Evolutionary conservation across 1,139 yeast species (phyloP).

Genomic region (Yamadazyma blattariae): DNA sequence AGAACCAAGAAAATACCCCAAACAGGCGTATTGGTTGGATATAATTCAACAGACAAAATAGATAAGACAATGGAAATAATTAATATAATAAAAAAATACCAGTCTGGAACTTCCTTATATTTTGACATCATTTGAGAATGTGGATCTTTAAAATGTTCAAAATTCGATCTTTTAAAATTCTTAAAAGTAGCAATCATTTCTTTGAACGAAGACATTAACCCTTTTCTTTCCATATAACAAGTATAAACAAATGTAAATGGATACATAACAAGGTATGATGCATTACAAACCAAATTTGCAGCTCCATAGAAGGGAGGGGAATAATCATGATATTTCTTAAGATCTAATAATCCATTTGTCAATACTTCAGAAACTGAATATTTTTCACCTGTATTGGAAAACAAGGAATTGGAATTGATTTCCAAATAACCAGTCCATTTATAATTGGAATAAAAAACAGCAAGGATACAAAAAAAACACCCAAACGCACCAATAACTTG

Average conservation of each 20-base stretch:
- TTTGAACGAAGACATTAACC: constrained; percentile 13
- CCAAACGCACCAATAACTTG: constrained; percentile 39
- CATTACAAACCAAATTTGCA: constrained; percentile 42
- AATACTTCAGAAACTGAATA: constrained; percentile 41
- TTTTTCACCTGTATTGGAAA: constrained; percentile 42
- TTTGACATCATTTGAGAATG: constrained; percentile 52
- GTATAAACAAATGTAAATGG: constrained; percentile 50
- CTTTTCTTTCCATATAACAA: constrained; percentile 25
- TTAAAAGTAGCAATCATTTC: constrained; percentile 18
- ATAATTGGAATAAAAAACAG: constrained; percentile 47
- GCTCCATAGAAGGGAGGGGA: constrained; percentile 42
- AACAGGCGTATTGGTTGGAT: constrained; percentile 45
- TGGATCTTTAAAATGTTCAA: constrained; percentile 36
- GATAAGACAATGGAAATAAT: constrained; percentile 44
- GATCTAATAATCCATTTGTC: constrained; percentile 28
- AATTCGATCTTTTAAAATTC: constrained; percentile 22
- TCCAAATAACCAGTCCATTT: constrained; percentile 51
- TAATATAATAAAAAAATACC: constrained; percentile 49
- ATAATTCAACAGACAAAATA: constrained; percentile 40
- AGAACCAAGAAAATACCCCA: constrained; percentile 55
- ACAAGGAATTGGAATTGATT: constrained; percentile 41
- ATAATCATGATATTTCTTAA: constrained; percentile 32
- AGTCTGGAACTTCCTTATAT: constrained; percentile 59
- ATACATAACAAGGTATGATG: constrained; percentile 52
- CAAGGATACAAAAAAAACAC: constrained; percentile 39